Conservation (phyloP, 2,329 filamentous ascomycete genomes). For the Penicillium corylophilum region DNA sequence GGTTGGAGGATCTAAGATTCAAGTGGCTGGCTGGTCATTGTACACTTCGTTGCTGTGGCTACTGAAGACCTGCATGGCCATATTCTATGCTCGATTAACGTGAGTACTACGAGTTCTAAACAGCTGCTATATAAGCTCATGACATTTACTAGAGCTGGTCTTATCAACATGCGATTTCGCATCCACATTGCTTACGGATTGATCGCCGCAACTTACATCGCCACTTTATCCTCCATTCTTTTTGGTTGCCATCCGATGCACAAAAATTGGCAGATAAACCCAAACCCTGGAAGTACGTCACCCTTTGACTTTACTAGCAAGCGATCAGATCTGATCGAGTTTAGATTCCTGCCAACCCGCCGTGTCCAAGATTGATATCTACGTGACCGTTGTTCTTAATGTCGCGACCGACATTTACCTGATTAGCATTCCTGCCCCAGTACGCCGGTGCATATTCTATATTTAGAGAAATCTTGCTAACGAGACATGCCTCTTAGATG, state of each 20-base stretch:
- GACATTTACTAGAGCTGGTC: constrained; percentile 34
- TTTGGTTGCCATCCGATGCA: constrained; percentile 54
- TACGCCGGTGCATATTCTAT: constrained; percentile 27
- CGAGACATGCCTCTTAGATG: constrained; percentile 38
- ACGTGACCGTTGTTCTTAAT: constrained; percentile 54
- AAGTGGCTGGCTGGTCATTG: constrained; percentile 54
- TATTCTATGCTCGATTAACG: constrained; percentile 58
- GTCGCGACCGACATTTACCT: constrained; percentile 59
- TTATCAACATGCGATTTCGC: constrained; percentile 44
- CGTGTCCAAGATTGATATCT: constrained; percentile 53
- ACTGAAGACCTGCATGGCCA: constrained; percentile 56
- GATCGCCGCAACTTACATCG: constrained; percentile 51
- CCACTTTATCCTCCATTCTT: constrained; percentile 51
- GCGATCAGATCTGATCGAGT: not conserved
- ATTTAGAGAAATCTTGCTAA: not conserved
- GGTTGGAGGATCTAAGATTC: constrained; percentile 55
- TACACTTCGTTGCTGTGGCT: constrained; percentile 55
- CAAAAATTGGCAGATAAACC: constrained; percentile 60
- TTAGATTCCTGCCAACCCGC: constrained; percentile 51
- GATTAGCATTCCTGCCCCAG: constrained; percentile 59
- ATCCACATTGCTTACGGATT: constrained; percentile 54
- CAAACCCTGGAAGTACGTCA: constrained; percentile 55
- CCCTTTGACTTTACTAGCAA: no score
- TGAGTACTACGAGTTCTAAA: constrained; percentile 21
- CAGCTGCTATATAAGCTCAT: not conserved